phyloP scores from a whole-genome alignment of 805 yeast genomes.

The Cephaloascus fragrans region DNA sequence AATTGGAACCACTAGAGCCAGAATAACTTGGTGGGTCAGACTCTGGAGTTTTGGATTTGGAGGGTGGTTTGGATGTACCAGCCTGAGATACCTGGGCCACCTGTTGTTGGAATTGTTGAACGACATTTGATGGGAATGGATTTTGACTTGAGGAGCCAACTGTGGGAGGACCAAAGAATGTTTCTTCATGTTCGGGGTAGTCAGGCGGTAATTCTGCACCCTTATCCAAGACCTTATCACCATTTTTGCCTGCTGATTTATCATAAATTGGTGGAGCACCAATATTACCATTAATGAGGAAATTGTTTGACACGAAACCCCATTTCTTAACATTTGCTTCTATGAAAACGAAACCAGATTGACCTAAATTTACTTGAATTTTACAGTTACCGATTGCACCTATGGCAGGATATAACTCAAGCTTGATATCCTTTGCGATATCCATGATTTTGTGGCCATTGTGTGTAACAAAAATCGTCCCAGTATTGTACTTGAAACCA shows the following conservation, averaged over 20 bases:
- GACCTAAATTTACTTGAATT: slow-evolving; percentile 33
- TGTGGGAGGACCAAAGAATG: slow-evolving; percentile 44
- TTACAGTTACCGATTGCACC: slow-evolving; percentile 38
- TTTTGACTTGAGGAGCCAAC: slow-evolving; percentile 17
- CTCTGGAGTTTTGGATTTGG: not conserved
- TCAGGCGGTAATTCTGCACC: slow-evolving; percentile 69
- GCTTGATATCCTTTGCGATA: slow-evolving; percentile 35
- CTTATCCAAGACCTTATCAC: slow-evolving; percentile 52
- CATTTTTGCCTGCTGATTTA: slow-evolving; percentile 16
- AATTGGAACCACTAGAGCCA: not conserved
- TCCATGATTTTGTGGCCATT: slow-evolving; percentile 47
- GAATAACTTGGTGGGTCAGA: not conserved
- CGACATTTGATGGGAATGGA: not conserved
- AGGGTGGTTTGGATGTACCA: not conserved
- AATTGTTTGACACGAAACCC: slow-evolving; percentile 42
- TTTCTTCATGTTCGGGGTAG: slow-evolving; percentile 54
- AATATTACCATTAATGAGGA: slow-evolving; percentile 22
- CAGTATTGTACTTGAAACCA: slow-evolving; percentile 38
- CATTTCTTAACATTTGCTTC: slow-evolving; percentile 44
- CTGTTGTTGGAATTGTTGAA: not conserved
- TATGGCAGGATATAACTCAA: slow-evolving; percentile 43
- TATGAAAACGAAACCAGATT: slow-evolving; percentile 36
- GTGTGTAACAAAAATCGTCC: slow-evolving; percentile 43
- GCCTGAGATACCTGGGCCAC: not conserved
- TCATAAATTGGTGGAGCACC: slow-evolving; percentile 38